Conservation (phyloP, 768 basidiomycete species). For the Hypholoma fasciculare region DNA sequence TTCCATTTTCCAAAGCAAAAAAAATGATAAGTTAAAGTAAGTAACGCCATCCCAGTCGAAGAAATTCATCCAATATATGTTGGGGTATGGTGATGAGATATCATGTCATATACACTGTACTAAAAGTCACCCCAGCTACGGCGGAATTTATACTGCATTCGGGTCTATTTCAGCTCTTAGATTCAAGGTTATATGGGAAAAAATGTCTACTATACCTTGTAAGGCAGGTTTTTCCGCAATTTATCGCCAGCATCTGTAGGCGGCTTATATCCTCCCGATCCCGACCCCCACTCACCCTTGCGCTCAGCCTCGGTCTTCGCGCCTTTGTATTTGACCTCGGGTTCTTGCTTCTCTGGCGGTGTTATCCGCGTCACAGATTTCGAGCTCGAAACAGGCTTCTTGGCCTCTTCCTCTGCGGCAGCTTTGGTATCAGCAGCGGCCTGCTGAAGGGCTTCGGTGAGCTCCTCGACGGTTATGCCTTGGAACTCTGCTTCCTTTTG, state of each 20-base stretch:
- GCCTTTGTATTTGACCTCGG: conserved; percentile 56
- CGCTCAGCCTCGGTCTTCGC: conserved; percentile 52
- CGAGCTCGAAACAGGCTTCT: conserved; percentile 7
- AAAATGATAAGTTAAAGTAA: conserved; percentile 10
- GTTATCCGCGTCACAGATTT: conserved; percentile 53
- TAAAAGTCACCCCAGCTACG: conserved; percentile 89
- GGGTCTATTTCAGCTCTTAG: conserved; percentile 50
- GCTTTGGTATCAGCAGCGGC: conserved; percentile 22
- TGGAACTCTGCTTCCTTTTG: conserved; percentile 83
- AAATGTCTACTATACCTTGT: conserved; percentile 63
- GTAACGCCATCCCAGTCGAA: conserved; percentile 2
- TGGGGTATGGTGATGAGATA: no score
- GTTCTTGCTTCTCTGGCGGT: conserved; percentile 74
- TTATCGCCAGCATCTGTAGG: conserved; percentile 77
- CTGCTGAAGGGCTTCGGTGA: conserved; percentile 51
- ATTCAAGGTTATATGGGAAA: conserved; percentile 22
- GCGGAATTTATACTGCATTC: conserved; percentile 87
- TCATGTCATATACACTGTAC: neutral
- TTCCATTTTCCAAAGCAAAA: neutral
- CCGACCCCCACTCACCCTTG: conserved; percentile 71
- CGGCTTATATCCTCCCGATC: conserved; percentile 67
- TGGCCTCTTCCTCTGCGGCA: conserved; percentile 10
- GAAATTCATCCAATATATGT: neutral
- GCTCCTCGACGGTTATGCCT: conserved; percentile 78
- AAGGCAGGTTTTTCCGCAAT: conserved; percentile 81